These are phyloP conservation scores for Aspergillus versicolor DNA, from an alignment of 2,329 filamentous ascomycete genomes.

Conservation along the genomic window DNA sequence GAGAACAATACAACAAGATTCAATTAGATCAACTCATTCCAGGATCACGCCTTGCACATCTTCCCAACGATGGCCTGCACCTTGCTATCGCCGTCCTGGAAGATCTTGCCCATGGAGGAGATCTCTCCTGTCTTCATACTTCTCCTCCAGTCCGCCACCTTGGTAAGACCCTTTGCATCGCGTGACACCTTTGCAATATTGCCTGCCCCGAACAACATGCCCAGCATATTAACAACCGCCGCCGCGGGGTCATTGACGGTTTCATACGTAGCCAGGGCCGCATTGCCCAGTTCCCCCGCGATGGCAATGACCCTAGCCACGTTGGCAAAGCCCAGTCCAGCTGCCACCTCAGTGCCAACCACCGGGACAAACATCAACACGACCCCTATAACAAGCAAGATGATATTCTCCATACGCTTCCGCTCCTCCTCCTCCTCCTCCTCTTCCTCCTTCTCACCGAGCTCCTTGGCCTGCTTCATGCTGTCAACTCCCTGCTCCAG, in stretches of 20 bases:
- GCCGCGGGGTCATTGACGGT: background rate
- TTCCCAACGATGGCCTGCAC: background rate
- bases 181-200: background rate
- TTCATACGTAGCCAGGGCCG: background rate
- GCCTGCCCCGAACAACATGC: conserved; percentile 2
- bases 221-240: background rate
- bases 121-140: background rate
- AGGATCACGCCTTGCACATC: background rate
- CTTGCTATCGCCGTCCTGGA: background rate
- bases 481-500: background rate
- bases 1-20: too few relatives aligned
- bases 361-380: background rate
- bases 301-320: background rate
- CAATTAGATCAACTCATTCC: too few relatives aligned
- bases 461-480: background rate
- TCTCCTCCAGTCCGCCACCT: background rate
- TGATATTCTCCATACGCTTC: background rate
- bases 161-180: background rate
- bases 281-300: background rate
- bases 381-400: background rate
- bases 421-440: background rate
- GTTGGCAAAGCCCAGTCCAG: background rate
- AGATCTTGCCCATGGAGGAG: background rate
- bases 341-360: background rate
- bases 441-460: background rate